These are phyloP conservation scores for Cryptococcus sp. DNA, from an alignment of 1,284 basidiomycete genomes.

Conservation along the genomic window DNA sequence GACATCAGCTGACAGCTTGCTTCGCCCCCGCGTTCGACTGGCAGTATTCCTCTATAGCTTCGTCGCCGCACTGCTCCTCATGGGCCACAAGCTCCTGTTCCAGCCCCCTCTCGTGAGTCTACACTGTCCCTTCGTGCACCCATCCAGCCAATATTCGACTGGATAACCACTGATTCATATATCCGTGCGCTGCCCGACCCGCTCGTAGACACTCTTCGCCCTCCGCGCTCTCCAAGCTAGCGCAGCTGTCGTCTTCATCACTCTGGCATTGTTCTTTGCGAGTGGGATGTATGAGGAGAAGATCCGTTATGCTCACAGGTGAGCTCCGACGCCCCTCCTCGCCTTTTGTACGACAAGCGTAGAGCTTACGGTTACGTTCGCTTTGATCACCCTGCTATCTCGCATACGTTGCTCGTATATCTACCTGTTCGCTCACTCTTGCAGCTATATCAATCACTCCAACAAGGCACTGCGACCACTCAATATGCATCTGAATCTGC, in stretches of 20 bases:
- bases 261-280: slow-evolving; percentile 91
- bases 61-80: slow-evolving; percentile 28
- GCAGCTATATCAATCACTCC: slow-evolving; percentile 92
- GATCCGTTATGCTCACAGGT: slow-evolving; percentile 95
- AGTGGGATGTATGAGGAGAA: slow-evolving; percentile 96
- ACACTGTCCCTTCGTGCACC: neutral
- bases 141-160: no score
- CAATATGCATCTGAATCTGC: slow-evolving; percentile 96
- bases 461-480: slow-evolving; percentile 87
- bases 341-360: neutral
- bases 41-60: slow-evolving; percentile 47
- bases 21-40: neutral
- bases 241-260: slow-evolving; percentile 81
- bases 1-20: neutral
- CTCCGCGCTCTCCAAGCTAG: slow-evolving; percentile 60
- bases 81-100: slow-evolving; percentile 36
- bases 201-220: slow-evolving; percentile 24
- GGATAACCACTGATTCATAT: slow-evolving; percentile 8
- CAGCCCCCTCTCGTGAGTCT: slow-evolving; percentile 37
- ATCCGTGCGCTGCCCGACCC: no score
- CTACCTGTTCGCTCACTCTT: neutral
- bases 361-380: neutral
- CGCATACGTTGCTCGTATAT: neutral
- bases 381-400: neutral
- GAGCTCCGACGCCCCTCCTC: slow-evolving; percentile 37